Conservation (phyloP, 352 stramenopile genomes). For the Phytophthora ohioensis region DNA sequence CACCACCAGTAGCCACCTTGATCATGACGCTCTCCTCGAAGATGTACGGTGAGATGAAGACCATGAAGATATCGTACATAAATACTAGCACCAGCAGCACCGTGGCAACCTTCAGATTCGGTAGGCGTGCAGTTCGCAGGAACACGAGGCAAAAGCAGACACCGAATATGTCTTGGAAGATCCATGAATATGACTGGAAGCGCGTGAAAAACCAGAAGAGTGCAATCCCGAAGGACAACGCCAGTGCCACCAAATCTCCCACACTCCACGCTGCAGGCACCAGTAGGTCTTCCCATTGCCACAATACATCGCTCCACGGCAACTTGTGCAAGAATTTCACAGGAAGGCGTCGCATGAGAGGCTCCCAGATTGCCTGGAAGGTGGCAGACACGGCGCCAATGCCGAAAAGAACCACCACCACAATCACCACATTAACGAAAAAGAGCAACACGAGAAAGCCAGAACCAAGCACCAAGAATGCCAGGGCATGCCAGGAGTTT, state of each 20-base stretch:
- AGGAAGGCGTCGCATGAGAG: constrained; percentile 55
- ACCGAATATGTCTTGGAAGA: constrained; percentile 95
- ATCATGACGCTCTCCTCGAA: constrained; percentile 95
- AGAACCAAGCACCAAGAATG: constrained; percentile 92
- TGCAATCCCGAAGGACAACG: constrained; percentile 57
- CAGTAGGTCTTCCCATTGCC: constrained; percentile 51
- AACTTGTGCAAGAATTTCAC: constrained; percentile 42
- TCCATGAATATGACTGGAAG: constrained; percentile 86
- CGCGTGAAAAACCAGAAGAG: constrained; percentile 82
- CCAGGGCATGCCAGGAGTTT: constrained; percentile 85
- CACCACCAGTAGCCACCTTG: constrained; percentile 92
- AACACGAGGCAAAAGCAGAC: constrained; percentile 95
- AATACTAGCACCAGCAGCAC: constrained; percentile 94
- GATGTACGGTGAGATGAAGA: constrained; percentile 94
- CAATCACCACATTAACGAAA: constrained; percentile 84
- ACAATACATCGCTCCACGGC: constrained; percentile 57
- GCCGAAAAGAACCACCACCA: constrained; percentile 77
- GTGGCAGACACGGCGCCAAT: constrained; percentile 65
- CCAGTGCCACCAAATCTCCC: constrained; percentile 87
- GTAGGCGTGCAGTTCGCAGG: constrained; percentile 91
- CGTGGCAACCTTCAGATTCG: constrained; percentile 92
- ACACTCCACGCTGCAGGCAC: constrained; percentile 77
- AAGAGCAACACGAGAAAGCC: constrained; percentile 93
- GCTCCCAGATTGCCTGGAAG: constrained; percentile 68
- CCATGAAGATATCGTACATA: constrained; percentile 97